Conservation (phyloP, 148 eudicot species). For the Camellia granthamiana region DNA sequence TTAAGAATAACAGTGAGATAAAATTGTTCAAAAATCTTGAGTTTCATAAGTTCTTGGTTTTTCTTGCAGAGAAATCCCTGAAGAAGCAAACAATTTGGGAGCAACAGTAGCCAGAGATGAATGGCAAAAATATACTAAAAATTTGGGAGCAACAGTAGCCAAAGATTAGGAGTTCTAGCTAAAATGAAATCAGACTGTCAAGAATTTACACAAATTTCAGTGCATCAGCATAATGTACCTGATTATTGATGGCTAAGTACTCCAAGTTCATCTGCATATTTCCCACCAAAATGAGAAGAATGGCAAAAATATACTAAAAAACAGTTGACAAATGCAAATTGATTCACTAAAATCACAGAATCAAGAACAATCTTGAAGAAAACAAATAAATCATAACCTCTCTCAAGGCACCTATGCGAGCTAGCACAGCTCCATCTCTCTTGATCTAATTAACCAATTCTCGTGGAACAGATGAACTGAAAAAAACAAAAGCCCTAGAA, state of each 20-base stretch:
- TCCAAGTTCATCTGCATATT: conserved; percentile 96
- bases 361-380: conserved; percentile 11
- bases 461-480: conserved; percentile 73
- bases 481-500: conserved; percentile 85
- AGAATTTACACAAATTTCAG: neutral
- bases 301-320: conserved; percentile 6
- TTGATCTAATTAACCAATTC: conserved; percentile 74
- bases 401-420: conserved; percentile 79
- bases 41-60: neutral
- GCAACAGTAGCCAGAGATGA: neutral
- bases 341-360: conserved; percentile 3
- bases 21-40: neutral
- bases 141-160: no score
- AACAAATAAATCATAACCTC: conserved; percentile 50
- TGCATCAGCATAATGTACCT: conserved; percentile 46
- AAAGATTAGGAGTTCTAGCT: neutral
- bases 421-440: conserved; percentile 61
- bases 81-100: conserved; percentile 11
- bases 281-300: conserved; percentile 23
- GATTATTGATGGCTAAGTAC: conserved; percentile 87
- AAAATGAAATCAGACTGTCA: conserved; percentile 2
- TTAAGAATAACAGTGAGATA: conserved; percentile 1
- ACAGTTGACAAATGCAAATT: conserved; percentile 8
- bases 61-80: neutral
- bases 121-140: no score